A percentile compares a stretch with the other conserved stretches of the same genome.
Conservation (phyloP, 1,284 basidiomycete species). For the Volvariella surrecta region DNA sequence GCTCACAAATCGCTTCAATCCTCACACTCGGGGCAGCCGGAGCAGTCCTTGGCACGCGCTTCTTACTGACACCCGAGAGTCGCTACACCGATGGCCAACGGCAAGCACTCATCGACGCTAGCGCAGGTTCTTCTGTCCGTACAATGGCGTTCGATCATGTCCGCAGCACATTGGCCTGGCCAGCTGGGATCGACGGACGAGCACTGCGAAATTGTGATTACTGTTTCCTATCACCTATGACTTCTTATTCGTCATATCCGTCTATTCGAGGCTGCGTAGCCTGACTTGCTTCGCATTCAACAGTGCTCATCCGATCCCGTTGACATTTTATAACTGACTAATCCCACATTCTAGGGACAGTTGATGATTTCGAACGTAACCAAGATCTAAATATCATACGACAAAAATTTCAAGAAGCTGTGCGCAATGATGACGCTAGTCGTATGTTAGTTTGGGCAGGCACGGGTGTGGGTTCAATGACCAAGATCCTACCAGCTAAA, state of each 20-base stretch:
- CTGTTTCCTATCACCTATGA: not conserved
- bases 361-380: conserved; percentile 49
- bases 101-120: conserved; percentile 43
- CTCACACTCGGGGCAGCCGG: conserved; percentile 60
- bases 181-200: conserved; percentile 56
- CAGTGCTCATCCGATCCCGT: no score
- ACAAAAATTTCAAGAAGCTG: conserved; percentile 34
- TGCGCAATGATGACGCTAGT: conserved; percentile 33
- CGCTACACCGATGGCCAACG: conserved; percentile 50
- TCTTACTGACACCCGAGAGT: conserved; percentile 59
- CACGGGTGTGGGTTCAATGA: conserved; percentile 52
- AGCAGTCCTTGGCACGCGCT: conserved; percentile 63
- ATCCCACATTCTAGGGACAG: conserved; percentile 28
- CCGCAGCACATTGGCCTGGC: conserved; percentile 57
- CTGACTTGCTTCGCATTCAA: no score
- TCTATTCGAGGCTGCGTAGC: no score
- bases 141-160: conserved; percentile 61
- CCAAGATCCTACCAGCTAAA: conserved; percentile 45
- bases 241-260: conserved; percentile 4
- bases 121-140: conserved; percentile 41
- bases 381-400: conserved; percentile 35
- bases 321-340: conserved; percentile 1
- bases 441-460: conserved; percentile 66
- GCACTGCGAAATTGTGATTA: conserved; percentile 41
- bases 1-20: conserved; percentile 54